Evolutionary conservation across 139 green algal genomes (phyloP), one percentile per base, ranked within the genome.

Genomic region (Picochlorum sp.): DNA sequence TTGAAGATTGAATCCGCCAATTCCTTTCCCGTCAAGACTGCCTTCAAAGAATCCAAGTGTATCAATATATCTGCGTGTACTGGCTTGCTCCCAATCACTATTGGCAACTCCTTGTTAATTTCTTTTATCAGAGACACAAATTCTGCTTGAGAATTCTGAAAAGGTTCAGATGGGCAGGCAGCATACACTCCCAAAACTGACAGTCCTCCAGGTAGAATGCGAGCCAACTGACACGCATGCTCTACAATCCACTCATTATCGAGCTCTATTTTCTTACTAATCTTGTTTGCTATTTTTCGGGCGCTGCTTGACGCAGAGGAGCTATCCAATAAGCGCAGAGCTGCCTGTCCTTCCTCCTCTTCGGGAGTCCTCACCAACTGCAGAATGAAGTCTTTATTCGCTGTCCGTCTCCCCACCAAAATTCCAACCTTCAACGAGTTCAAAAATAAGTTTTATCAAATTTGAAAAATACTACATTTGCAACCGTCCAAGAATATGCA

Each of bases 191-290:
- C 76, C 22, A 84, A 54, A 0, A 84, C 62, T 12, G 16, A 20
- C 10, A 67, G 25, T 12, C 41, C 67, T 33, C 80, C 80, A 2
- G 78, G 74, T 18, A 87, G 72, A 57, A 82, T 73, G 16, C 69
- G 61, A 3, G 61, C 39, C 20, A 80, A 61, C 57, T 86, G 76
- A 7, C 49, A 31, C 0, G 72, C 78, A 33, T 87, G 78, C 50
- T 86, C 80, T 33, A 65, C 31, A 3, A 86, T 59, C 64, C 73
- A 80, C 1, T 82, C 73, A 1, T 36, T 18, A 22, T 86, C 72
- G 28, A 86, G 47, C 1, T 29, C 24, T 44, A 86, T 36, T 8
- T 18, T 36, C 2, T 28, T 25, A 26, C 29, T 24, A 5, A n/a
- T 9, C 39, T 47, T 47, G n/a, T n/a, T n/a, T n/a, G n/a, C n/a